Evolutionary conservation across 2,329 filamentous ascomycete species (phyloP), one percentile per base, ranked within the genome.

Genomic region (Diaporthe nobilis): DNA sequence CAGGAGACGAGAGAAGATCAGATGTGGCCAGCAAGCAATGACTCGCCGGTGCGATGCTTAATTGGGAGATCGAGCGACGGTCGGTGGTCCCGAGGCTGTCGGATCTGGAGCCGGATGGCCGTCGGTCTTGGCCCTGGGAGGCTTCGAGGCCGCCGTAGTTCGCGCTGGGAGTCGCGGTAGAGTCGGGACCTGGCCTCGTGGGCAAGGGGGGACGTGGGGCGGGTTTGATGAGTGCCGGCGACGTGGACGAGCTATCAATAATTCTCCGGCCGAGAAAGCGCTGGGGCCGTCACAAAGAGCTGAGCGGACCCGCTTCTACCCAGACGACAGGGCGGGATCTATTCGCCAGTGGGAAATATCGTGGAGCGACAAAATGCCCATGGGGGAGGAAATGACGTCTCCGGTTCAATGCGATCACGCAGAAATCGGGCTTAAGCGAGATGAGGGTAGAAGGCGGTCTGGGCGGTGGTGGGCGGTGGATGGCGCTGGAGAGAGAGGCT

Each of bases 1-100:
- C 72, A 55, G 42, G 51, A 31, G 28, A n/a, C 57, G 47, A 31
- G 17, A 28, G 13, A 47, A 65, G 72, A 44, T 37, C 51, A 37
- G 39, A 13, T 70, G 39, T 63, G 58, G 37, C 58, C 58, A 73
- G 49, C 58, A 65, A 72, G 75, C 72, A 75, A 76, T 72, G 65
- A 75, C 47, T 31, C 39, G 71, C 31, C 39, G 37, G 51, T 31
- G 20, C 8, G 57, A 71, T 34, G 57, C 28, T 47, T 44, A 55
- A 58, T 73, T 25, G 63, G 57, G 25, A 25, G 47, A 20, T 51
- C 49, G 47, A 49, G 31, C 17, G 31, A 57, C 25, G 28, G 49
- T 25, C 39, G 51, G n/a, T 57, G 63, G 65, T 28, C 57, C 51
- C 57, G 44, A 67, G 74, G 28, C 17, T 31, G 42, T 67, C 58